Evolutionary conservation across 805 yeast genomes (phyloP), one percentile per base, ranked within the genome.

Genomic region (Yarrowia sp.): DNA sequence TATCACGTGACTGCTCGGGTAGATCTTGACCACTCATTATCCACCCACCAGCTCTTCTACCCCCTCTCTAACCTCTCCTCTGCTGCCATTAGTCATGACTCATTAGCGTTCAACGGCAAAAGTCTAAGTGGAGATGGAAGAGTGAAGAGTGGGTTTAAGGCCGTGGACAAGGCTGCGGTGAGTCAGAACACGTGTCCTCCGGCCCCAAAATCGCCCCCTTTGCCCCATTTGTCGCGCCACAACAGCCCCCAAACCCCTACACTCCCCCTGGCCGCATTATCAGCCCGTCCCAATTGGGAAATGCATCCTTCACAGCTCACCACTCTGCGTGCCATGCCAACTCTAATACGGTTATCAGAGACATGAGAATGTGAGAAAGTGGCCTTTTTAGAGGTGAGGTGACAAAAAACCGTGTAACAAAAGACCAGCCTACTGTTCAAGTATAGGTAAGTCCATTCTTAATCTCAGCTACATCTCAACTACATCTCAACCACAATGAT

Each of bases 61-160:
- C 32, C 32, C 32, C 7, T 26, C 32, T 3, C 32, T 19, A 19
- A 26, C 32, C 32, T 5, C 32, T 26, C 32, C 32, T 26, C 32
- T 5, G 32, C 32, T 26, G 32, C 32, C 32, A 26, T 26, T 26
- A 26, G 32, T 26, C 32, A 43, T 56, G 63, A 56, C 48, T 56
- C 63, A 56, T 41, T 56, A 56, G 26, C 63, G 36, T 56, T 56
- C 26, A 42, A 56, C 46, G 63, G 63, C 26, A 48, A 26, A 56
- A 56, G 63, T 56, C 16, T 56, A 41, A 56, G 42, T 19, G 46
- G 40, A 26, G 48, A 10, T 7, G 36, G 49, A 56, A 42, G 38
- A 56, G 48, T 9, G 48, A 56, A 26, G 38, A n/a, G 48, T 22
- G 63, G 38, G 36, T 42, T 56, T 22, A 3, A 26, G 41, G 46